Evolutionary conservation across 352 stramenopile genomes (phyloP).

Genomic region (Pythium sukuiense): DNA sequence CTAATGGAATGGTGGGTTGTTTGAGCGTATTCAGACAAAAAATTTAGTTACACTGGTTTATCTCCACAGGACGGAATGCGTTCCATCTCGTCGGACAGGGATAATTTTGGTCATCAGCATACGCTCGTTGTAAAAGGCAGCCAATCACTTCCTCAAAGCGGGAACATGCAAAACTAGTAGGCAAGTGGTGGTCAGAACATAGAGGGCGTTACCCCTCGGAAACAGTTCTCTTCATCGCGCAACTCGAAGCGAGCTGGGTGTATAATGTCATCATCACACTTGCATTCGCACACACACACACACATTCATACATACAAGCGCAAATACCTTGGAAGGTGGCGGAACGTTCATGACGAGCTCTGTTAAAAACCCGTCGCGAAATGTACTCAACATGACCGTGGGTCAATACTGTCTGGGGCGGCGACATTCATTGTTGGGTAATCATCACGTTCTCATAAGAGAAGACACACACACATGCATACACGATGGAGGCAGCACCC

Average conservation of each 20-base stretch:
- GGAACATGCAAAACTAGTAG: conserved; percentile 8
- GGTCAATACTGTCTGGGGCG: conserved; percentile 85
- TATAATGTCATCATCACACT: conserved; percentile 90
- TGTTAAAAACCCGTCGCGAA: conserved; percentile 81
- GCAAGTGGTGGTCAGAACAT: conserved; percentile 68
- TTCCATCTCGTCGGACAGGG: conserved; percentile 85
- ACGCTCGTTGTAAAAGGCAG: conserved; percentile 32
- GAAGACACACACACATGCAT: conserved; percentile 16
- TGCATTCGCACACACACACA: conserved; percentile 27
- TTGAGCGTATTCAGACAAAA: conserved; percentile 69
- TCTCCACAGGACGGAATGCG: conserved; percentile 84
- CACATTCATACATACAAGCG: conserved; percentile 18
- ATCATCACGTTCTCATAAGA: conserved; percentile 79
- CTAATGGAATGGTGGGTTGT: neutral
- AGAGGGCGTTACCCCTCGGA: conserved; percentile 89
- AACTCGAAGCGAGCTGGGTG: conserved; percentile 90
- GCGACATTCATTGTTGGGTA: conserved; percentile 86
- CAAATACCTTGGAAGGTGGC: conserved; percentile 6
- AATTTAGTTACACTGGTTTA: conserved; percentile 90
- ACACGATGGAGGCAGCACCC: neutral
- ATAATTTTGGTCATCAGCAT: conserved; percentile 88
- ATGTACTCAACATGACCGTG: conserved; percentile 83
- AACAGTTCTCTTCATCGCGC: conserved; percentile 88
- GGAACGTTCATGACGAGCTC: conserved; percentile 84
- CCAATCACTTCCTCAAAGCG: conserved; percentile 15